Base-by-base conservation (phyloP, 2,329 filamentous ascomycete species). In the Pestalotiopsis sp. region DNA sequence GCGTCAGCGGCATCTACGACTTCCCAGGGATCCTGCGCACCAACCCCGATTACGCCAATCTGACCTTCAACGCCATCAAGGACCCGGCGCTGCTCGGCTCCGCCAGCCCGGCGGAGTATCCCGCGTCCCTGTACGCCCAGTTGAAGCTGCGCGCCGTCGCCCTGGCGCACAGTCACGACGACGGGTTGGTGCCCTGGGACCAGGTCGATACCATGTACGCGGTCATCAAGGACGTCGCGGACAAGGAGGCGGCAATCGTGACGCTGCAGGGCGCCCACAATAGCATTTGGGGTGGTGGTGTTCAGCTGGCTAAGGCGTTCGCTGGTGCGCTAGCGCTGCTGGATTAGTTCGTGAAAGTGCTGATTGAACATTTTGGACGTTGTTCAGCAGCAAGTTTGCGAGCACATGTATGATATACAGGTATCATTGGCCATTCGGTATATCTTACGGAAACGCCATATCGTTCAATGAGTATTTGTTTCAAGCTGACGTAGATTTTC, bases 1-100 rank as follows among this genome's bases (percentile, higher is more conserved):
- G 62, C 4, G 62, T 65, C 12, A 65, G 62, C 62, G 62, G 62
- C n/a, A 65, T 65, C 20, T 65, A 65, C 20, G 62, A 65, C 38
- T 65, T 65, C 4, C 62, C 62, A 2, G 39, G 52, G 17, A 65
- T 65, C 14, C 5, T 65, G 38, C 62, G 39, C 36, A 65, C 62
- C 12, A 65, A 65, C 4, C 62, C 62, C 14, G 62, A 65, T 3
- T 65, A 65, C 11, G 49, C 62, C 14, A 65, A 65, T 17, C 62
- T 65, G 14, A 65, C 62, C 39, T 23, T 65, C 20, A 65, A 65
- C 4, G 62, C 25, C 13, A 45, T 65, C 38, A 65, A 65, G 23
- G 62, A 65, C 13, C 59, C 59, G 31, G 45, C 62, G 6, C 20
- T 49, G 14, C 45, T 65, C 6, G 62, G 62, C 2, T 65, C 62